Base-by-base conservation (phyloP, 192 early-diverging fungal genomes). In the Thamnidium elegans region DNA sequence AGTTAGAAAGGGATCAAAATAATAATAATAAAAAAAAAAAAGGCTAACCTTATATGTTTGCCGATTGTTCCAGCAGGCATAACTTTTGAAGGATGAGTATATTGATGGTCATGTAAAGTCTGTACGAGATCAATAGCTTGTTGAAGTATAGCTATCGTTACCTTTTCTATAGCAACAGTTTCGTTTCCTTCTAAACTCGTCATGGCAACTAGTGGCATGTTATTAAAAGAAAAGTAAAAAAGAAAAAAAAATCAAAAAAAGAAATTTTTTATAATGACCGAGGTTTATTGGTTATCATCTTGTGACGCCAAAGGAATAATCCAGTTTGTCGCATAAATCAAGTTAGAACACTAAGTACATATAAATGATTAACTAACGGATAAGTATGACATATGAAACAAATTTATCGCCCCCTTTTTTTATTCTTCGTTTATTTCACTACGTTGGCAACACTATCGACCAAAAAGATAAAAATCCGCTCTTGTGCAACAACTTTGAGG, bases 21-120 rank as follows among this genome's bases (percentile, higher is more conserved):
- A 31, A 45, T 1, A 50, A 11, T 30, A 52, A 52, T 9, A 23
- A 3, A 42, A 46, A 50, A 32, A 19, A 45, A 13, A 3, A 8
- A n/a, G 6, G 9, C 15, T 34, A 45, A 75, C 73, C 81, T 71
- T 31, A 82, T 68, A 68, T 82, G 81, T 32, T 82, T 82, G 1
- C 81, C 81, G 11, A 82, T 70, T 5, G 81, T 79, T 15, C 78
- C 69, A 19, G 68, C 59, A 32, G 78, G 77, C 32, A 79, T 77
- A 36, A 79, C 39, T 2, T 36, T 54, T 1, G 81, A 78, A 9
- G 62, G 51, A 48, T 72, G 66, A 5, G 67, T 74, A 51, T 76
- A 79, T 7, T 68, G 63, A 36, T 77, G 74, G 6, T 63, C 61
- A n/a, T 69, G 43, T 44, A 75, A 44, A 19, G n/a, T 39, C 23